Conservation (phyloP, 31 red algal genomes). For the Porphyra umbilicalis region DNA sequence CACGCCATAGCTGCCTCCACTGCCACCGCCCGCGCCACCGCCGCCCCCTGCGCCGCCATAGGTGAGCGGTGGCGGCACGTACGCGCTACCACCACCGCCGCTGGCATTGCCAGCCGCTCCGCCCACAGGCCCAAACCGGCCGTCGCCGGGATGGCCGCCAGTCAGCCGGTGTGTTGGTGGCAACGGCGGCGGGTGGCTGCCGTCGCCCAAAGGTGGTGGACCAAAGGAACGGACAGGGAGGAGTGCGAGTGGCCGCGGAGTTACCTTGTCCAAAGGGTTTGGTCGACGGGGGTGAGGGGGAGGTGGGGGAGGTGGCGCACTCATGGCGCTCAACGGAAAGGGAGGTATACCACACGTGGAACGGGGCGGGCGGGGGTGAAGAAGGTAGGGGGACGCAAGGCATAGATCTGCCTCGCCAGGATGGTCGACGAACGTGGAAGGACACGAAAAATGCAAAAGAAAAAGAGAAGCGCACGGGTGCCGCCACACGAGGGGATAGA, state of each 20-base stretch:
- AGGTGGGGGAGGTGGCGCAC: neutral
- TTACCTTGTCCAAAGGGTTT: neutral
- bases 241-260: neutral
- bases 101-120: neutral
- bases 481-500: no score
- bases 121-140: neutral
- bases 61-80: neutral
- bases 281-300: neutral
- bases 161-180: neutral
- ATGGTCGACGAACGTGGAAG: no score
- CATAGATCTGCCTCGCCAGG: no score
- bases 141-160: neutral
- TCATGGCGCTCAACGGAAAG: neutral
- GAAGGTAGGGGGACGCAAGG: no score
- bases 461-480: no score
- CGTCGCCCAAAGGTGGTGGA: neutral
- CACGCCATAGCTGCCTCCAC: neutral
- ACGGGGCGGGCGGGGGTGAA: no score
- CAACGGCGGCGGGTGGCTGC: neutral
- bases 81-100: neutral
- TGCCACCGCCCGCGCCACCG: neutral
- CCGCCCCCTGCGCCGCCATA: neutral
- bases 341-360: no score
- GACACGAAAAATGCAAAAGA: no score
- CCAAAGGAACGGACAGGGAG: neutral